phyloP scores from a whole-genome alignment of 345 rosid species.

The Boechera retrofracta region DNA sequence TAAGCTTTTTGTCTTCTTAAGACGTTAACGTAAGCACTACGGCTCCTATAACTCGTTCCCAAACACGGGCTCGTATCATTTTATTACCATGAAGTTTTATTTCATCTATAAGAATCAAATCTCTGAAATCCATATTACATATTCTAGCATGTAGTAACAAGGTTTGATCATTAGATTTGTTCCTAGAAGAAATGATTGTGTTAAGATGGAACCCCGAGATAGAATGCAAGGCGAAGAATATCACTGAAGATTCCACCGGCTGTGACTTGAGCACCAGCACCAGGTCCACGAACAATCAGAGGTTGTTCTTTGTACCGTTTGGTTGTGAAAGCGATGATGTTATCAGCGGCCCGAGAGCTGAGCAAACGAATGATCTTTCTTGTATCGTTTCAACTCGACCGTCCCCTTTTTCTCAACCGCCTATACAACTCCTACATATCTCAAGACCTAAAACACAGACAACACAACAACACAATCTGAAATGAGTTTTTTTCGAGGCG shows the following conservation, averaged over 20 bases:
- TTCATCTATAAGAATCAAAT: conserved; percentile 21
- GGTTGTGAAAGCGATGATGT: conserved; percentile 96
- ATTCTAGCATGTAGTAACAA: conserved; percentile 20
- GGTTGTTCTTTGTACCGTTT: conserved; percentile 88
- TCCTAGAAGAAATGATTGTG: conserved; percentile 22
- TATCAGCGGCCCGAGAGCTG: conserved; percentile 92
- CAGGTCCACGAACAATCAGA: conserved; percentile 93
- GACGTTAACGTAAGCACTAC: too few relatives aligned
- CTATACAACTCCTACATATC: conserved; percentile 95
- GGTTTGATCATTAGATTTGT: conserved; percentile 5
- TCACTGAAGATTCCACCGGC: conserved; percentile 97
- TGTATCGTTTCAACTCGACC: conserved; percentile 81
- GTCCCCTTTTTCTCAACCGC: conserved; percentile 59
- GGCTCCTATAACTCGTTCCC: too few relatives aligned
- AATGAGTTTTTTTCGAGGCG: conserved; percentile 22
- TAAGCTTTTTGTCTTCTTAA: too few relatives aligned
- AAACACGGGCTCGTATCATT: too few relatives aligned
- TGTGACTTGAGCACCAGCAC: conserved; percentile 98
- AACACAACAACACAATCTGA: conserved; percentile 2
- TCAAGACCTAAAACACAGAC: conserved; percentile 61
- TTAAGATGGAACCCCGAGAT: conserved; percentile 95
- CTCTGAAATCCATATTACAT: conserved; percentile 23
- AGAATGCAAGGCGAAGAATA: conserved; percentile 85
- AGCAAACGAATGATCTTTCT: conserved; percentile 83
- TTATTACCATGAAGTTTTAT: conserved; percentile 23